Conservation (phyloP, 2,329 filamentous ascomycete genomes). For the Talaromyces sp. region DNA sequence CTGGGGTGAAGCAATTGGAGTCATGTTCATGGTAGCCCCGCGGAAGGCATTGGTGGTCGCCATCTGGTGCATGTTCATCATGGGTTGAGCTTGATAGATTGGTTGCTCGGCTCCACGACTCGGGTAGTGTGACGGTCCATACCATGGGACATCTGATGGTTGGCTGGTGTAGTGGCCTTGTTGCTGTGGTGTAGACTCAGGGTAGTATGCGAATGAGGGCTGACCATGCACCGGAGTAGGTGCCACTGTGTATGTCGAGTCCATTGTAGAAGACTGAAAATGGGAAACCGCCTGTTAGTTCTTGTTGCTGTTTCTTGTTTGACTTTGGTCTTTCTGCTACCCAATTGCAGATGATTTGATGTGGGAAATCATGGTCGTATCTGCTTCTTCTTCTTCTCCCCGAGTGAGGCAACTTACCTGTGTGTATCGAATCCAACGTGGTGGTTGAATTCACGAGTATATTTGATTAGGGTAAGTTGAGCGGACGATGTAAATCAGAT, state of each 20-base stretch:
- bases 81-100: slow-evolving; percentile 44
- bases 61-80: slow-evolving; percentile 50
- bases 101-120: slow-evolving; percentile 30
- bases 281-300: neutral
- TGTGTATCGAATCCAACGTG: slow-evolving; percentile 4
- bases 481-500: slow-evolving; percentile 1
- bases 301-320: too few relatives aligned
- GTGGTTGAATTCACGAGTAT: neutral
- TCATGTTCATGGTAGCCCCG: slow-evolving; percentile 50
- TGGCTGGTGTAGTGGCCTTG: slow-evolving; percentile 75
- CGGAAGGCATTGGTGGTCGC: slow-evolving; percentile 46
- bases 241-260: slow-evolving; percentile 60
- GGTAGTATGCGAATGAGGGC: slow-evolving; percentile 85
- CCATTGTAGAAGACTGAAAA: slow-evolving; percentile 55
- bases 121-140: slow-evolving; percentile 40
- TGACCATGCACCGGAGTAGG: slow-evolving; percentile 64
- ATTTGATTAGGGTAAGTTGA: slow-evolving; percentile 10
- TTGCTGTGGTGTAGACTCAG: slow-evolving; percentile 72
- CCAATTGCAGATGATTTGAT: neutral
- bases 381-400: neutral
- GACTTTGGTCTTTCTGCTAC: too few relatives aligned
- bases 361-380: too few relatives aligned
- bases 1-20: slow-evolving; percentile 75
- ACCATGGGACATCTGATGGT: slow-evolving; percentile 56
- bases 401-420: too few relatives aligned